These are phyloP conservation scores for Alternaria gansuensis DNA, from an alignment of 2,329 filamentous ascomycete species.

Conservation along the genomic window DNA sequence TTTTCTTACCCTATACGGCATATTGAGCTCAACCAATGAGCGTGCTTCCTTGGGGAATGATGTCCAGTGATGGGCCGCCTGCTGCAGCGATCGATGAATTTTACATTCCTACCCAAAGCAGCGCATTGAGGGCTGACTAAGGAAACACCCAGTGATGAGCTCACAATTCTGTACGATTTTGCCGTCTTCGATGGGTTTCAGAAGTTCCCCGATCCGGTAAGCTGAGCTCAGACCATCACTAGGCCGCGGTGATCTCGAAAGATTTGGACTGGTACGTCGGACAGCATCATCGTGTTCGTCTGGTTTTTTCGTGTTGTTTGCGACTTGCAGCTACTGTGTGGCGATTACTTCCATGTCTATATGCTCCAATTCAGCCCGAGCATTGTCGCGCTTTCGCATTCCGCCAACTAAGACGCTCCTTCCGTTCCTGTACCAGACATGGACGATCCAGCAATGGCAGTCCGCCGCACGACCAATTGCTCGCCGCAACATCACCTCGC, in stretches of 20 bases:
- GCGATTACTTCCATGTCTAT: constrained; percentile 40
- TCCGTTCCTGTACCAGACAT: constrained; percentile 77
- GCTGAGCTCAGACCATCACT: constrained; percentile 17
- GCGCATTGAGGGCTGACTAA: background rate
- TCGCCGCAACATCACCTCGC: constrained; percentile 36
- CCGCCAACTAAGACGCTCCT: constrained; percentile 58
- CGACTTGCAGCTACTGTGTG: background rate
- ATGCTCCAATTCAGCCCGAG: constrained; percentile 44
- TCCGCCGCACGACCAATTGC: constrained; percentile 27
- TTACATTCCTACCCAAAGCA: background rate
- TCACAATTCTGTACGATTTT: too few relatives aligned
- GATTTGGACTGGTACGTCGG: constrained; percentile 12
- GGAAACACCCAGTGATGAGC: background rate
- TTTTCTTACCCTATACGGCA: constrained; percentile 3
- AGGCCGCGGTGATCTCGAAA: constrained; percentile 9
- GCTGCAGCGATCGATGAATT: background rate
- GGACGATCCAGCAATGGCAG: constrained; percentile 63
- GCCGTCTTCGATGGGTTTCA: background rate
- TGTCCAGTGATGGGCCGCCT: constrained; percentile 12
- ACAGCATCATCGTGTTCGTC: constrained; percentile 2
- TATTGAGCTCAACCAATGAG: constrained; percentile 1
- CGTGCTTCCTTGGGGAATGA: background rate
- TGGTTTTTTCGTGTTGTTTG: background rate
- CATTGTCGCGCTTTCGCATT: constrained; percentile 43
- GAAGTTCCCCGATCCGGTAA: constrained; percentile 2